Evolutionary conservation across 257 asterid genomes (phyloP).

Genomic region (Ajuga chamaepitys): DNA sequence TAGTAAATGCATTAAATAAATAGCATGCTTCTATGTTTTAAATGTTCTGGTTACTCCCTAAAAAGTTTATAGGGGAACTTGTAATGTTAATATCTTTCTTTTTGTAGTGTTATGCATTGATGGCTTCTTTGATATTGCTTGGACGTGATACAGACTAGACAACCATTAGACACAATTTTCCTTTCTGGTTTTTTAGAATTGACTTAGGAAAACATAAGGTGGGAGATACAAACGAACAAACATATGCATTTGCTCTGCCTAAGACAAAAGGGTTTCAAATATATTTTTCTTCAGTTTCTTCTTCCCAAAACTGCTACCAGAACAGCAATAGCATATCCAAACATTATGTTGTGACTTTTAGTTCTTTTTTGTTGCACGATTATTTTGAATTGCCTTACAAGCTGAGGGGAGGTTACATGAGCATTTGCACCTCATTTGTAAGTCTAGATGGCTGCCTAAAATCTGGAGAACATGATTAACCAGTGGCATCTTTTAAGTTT

Average conservation of each 20-base stretch:
- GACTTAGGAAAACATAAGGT: no score
- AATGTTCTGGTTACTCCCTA: background rate
- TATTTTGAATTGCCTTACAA: background rate
- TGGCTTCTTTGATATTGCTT: no score
- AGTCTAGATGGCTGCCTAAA: conserved; percentile 3
- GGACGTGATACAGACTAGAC: no score
- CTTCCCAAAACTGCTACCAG: background rate
- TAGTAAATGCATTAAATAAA: background rate
- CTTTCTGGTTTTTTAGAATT: no score
- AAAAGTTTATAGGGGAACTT: background rate
- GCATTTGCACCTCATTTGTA: background rate
- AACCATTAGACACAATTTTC: no score
- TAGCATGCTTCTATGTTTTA: background rate
- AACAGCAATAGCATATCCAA: background rate
- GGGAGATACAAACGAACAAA: no score
- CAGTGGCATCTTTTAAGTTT: background rate
- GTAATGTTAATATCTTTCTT: background rate
- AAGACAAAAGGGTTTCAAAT: background rate
- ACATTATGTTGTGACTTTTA: background rate
- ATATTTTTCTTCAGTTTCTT: background rate
- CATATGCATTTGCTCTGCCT: no score
- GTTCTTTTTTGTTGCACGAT: no score
- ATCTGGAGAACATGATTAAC: background rate
- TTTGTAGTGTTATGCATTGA: no score
- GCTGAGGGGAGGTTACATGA: background rate